A percentile compares a stretch with the other conserved stretches of the same genome.
Conservation (phyloP, 106 monocot species). For the Allium cepa region DNA sequence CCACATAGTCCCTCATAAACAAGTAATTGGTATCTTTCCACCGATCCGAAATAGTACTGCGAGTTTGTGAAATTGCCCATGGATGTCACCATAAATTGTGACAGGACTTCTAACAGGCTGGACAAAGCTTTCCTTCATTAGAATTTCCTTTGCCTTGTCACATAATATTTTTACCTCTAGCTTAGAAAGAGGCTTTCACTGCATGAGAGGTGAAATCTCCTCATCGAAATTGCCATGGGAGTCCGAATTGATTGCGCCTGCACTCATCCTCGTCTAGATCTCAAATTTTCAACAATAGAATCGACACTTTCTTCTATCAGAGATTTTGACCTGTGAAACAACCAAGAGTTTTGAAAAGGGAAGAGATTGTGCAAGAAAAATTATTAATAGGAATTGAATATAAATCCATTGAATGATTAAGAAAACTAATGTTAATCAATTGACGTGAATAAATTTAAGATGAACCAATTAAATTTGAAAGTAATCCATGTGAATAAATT, state of each 20-base stretch:
- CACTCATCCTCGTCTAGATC: slow-evolving; percentile 24
- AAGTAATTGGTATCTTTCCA: slow-evolving; percentile 75
- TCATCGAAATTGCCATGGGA: slow-evolving; percentile 61
- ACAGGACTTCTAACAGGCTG: slow-evolving; percentile 99
- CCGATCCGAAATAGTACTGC: slow-evolving; percentile 92
- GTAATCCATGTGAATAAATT: no score
- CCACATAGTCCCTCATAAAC: no score
- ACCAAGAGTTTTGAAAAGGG: no score
- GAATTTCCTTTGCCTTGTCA: slow-evolving; percentile 96
- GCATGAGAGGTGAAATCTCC: slow-evolving; percentile 89
- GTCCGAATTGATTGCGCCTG: slow-evolving; percentile 19
- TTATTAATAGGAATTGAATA: no score
- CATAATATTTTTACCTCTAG: slow-evolving; percentile 76
- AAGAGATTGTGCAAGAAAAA: no score
- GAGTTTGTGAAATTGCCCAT: slow-evolving; percentile 99
- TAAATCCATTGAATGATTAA: no score
- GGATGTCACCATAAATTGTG: slow-evolving; percentile 99
- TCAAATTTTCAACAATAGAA: no score
- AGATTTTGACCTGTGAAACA: no score
- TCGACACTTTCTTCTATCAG: no score
- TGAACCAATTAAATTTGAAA: no score
- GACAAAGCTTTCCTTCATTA: slow-evolving; percentile 99
- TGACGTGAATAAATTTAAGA: no score
- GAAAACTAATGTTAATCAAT: no score
- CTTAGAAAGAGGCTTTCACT: slow-evolving; percentile 86